Evolutionary conservation across 106 monocot species (phyloP), one percentile per base, ranked within the genome.

Genomic region (Iris macrosiphon): DNA sequence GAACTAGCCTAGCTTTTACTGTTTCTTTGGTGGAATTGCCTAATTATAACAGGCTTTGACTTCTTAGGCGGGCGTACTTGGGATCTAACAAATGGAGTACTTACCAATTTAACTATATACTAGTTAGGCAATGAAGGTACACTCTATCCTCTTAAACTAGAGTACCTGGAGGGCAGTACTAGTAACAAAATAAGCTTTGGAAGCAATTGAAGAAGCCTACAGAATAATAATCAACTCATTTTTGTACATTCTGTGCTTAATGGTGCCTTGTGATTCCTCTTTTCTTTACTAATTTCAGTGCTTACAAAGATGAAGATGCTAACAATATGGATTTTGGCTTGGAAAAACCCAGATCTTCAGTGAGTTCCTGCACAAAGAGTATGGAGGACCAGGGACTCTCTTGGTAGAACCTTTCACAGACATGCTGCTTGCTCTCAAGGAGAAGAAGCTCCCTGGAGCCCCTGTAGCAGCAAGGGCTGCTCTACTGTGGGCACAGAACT

Each of bases 361-460:
- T 17, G 42, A 72, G 1, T 78, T 72, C 45, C 38, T 72, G 57
- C 67, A 72, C 67, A 63, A 67, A 50, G 72, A 67, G 58, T 77
- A 77, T 57, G 77, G 67, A 67, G 72, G 78, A 0, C 78, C 78
- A 3, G 72, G 78, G 31, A 78, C 72, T 3, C 59, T 76, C 19
- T 2, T 59, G 40, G 70, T 76, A 41, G 70, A 70, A 26, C 70
- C 70, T 28, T 76, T 70, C 59, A 76, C 76, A 29, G 76, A 76
- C 18, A 76, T 76, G 76, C 27, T 78, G 62, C 57, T 78, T n/a
- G 39, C 55, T 0, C 72, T 68, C 23, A 78, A 78, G 45, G 78
- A 78, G 57, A 68, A 72, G 72, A 63, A 72, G 44, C 63, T 72
- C 50, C 72, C 67, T 1, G 72, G 67, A 15, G 67, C 57, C 25